Evolutionary conservation across 1,139 yeast species (phyloP).

Genomic region (Sugiyamaella japonica): DNA sequence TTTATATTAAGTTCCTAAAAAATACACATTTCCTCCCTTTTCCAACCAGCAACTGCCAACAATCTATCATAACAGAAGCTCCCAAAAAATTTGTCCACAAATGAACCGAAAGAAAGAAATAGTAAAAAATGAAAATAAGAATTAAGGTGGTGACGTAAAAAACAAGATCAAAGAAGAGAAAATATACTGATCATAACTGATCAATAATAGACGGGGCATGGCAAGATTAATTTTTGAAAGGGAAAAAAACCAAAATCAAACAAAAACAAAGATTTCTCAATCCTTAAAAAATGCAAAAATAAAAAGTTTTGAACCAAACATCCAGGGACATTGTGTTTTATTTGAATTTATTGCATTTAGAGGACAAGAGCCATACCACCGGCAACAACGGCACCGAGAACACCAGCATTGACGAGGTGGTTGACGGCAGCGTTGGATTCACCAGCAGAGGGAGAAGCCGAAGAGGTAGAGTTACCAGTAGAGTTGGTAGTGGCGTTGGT

Average conservation of each 20-base stretch:
- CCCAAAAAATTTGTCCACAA: conserved; percentile 8
- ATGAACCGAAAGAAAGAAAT: conserved; percentile 8
- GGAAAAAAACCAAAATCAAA: neutral
- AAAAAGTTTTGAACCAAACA: neutral
- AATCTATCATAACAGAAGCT: conserved; percentile 11
- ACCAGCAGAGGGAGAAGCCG: conserved; percentile 41
- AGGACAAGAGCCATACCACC: conserved; percentile 70
- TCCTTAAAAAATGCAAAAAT: conserved; percentile 9
- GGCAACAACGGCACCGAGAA: conserved; percentile 72
- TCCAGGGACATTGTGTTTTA: too few species aligned
- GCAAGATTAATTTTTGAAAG: conserved; percentile 11
- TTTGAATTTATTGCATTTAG: conserved; percentile 40
- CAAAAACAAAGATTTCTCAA: conserved; percentile 12
- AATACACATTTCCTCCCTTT: conserved; percentile 18
- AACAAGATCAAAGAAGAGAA: conserved; percentile 1
- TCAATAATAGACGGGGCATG: conserved; percentile 9
- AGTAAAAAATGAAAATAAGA: conserved; percentile 6
- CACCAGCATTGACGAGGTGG: conserved; percentile 59
- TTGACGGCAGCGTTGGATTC: conserved; percentile 53
- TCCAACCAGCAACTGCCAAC: conserved; percentile 7
- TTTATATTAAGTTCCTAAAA: conserved; percentile 16
- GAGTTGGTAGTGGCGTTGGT: conserved; percentile 43
- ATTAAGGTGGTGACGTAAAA: neutral
- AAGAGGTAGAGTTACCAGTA: conserved; percentile 37
- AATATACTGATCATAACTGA: neutral